A percentile compares a stretch with the other conserved stretches of the same genome.
phyloP scores from a whole-genome alignment of 2,329 filamentous ascomycete species.

The Ceratocystiopsis sp. region DNA sequence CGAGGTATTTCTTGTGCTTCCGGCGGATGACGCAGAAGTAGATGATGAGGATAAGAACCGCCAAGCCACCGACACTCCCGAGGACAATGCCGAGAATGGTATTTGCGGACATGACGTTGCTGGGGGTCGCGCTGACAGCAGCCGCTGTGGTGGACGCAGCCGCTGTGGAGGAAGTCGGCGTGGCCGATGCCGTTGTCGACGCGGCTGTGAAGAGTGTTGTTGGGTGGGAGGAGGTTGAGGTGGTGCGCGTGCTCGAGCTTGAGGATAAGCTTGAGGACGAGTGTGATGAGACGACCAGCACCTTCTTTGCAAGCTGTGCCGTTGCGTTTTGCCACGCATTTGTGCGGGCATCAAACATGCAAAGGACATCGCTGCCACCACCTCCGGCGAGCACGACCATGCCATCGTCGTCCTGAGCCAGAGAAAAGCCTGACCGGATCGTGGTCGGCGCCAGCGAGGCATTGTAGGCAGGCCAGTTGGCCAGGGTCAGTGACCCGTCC shows the following conservation, averaged over 20 bases:
- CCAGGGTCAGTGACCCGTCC: constrained; percentile 29
- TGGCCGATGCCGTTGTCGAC: constrained; percentile 6
- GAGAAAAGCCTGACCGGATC: constrained; percentile 49
- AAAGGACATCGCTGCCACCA: constrained; percentile 42
- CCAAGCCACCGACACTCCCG: constrained; percentile 61
- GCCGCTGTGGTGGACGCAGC: constrained; percentile 13
- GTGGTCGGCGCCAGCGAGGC: constrained; percentile 48
- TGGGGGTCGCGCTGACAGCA: constrained; percentile 13
- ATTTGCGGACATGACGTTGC: constrained; percentile 21
- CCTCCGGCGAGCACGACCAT: constrained; percentile 68
- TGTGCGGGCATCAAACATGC: constrained; percentile 56
- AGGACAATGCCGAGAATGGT: constrained; percentile 66
- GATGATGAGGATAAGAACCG: constrained; percentile 51
- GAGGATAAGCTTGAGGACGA: constrained; percentile 9
- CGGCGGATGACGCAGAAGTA: constrained; percentile 38
- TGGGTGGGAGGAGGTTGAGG: constrained; percentile 10
- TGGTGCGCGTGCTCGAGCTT: constrained; percentile 15
- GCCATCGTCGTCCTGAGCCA: constrained; percentile 50
- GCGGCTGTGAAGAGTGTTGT: constrained; percentile 6
- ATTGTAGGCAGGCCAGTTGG: constrained; percentile 67
- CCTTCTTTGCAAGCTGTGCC: constrained; percentile 22
- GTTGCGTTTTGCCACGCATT: constrained; percentile 69
- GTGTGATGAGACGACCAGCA: constrained; percentile 20
- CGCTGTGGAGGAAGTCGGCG: constrained; percentile 11
- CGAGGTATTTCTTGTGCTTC: constrained; percentile 34